Percentiles rank a stretch among this genome's conserved stretches.
phyloP scores from a whole-genome alignment of 78 protist species.

The Anaeramoeba ignava region DNA sequence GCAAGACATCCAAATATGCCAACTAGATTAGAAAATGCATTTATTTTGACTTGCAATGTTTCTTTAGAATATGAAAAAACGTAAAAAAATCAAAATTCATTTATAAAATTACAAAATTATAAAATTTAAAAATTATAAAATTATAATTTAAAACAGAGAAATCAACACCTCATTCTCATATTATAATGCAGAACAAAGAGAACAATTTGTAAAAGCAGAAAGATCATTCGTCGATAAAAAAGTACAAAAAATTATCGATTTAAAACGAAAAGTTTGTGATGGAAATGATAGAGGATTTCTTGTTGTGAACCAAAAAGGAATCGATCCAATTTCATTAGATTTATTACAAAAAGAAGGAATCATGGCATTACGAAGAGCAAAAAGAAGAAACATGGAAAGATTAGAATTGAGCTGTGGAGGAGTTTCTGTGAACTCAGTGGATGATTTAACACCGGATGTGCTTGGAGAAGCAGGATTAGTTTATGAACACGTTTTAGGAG shows the following conservation, averaged over 20 bases:
- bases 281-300: slow-evolving; percentile 56
- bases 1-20: slow-evolving; percentile 97
- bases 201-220: slow-evolving; percentile 80
- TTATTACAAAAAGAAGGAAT: slow-evolving; percentile 87
- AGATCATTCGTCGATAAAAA: slow-evolving; percentile 77
- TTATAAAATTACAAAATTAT: neutral
- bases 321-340: slow-evolving; percentile 93
- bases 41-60: slow-evolving; percentile 71
- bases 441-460: slow-evolving; percentile 53
- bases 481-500: slow-evolving; percentile 17
- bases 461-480: slow-evolving; percentile 87
- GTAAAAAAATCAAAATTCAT: slow-evolving; percentile 29
- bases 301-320: slow-evolving; percentile 98
- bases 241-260: slow-evolving; percentile 67
- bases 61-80: slow-evolving; percentile 94
- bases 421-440: slow-evolving; percentile 78
- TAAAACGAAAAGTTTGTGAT: slow-evolving; percentile 71
- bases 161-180: slow-evolving; percentile 77
- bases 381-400: slow-evolving; percentile 96
- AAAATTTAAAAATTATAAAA: neutral
- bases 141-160: slow-evolving; percentile 43
- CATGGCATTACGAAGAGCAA: slow-evolving; percentile 92
- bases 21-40: slow-evolving; percentile 50
- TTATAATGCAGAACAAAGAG: slow-evolving; percentile 66
- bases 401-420: slow-evolving; percentile 16